These are phyloP conservation scores for Plenodomus lindquistii DNA, from an alignment of 2,329 filamentous ascomycete genomes.

Conservation along the genomic window DNA sequence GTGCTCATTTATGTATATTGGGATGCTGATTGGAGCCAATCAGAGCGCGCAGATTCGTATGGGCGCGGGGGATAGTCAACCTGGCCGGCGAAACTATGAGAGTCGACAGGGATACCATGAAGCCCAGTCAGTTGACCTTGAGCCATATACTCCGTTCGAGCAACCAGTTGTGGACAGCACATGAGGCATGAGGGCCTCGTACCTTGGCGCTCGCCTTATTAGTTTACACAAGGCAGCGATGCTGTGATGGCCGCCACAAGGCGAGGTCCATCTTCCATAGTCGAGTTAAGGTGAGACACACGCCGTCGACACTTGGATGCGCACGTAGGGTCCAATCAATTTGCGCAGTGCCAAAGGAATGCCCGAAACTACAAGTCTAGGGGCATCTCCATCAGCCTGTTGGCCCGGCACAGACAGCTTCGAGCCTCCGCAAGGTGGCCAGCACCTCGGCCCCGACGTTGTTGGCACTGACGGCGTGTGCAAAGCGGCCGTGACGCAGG, in stretches of 20 bases:
- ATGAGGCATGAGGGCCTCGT: too few species aligned
- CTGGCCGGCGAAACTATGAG: slow-evolving; percentile 9
- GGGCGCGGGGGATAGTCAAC: slow-evolving; percentile 2
- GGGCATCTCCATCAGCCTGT: slow-evolving; percentile 17
- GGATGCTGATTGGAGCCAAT: slow-evolving; percentile 29
- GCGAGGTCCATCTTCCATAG: too few species aligned
- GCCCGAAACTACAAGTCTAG: background rate
- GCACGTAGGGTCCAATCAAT: too few species aligned
- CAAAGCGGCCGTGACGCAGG: slow-evolving; percentile 76
- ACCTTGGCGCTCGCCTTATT: too few species aligned
- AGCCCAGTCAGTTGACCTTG: background rate
- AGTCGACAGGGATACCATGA: background rate
- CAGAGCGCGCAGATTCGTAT: slow-evolving; percentile 1
- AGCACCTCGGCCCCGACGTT: slow-evolving; percentile 67
- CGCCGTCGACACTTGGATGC: too few species aligned
- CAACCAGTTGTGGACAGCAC: background rate
- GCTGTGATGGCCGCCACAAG: too few species aligned
- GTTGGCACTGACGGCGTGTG: slow-evolving; percentile 56
- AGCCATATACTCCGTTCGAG: background rate
- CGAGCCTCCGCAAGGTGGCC: slow-evolving; percentile 66
- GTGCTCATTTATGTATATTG: slow-evolving; percentile 44
- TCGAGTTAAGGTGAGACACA: too few species aligned
- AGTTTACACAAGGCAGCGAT: too few species aligned
- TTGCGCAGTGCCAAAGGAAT: too few species aligned
- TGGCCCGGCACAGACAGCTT: slow-evolving; percentile 59